Evolutionary conservation across 768 basidiomycete genomes (phyloP).

Genomic region (Tulasnella sp.): DNA sequence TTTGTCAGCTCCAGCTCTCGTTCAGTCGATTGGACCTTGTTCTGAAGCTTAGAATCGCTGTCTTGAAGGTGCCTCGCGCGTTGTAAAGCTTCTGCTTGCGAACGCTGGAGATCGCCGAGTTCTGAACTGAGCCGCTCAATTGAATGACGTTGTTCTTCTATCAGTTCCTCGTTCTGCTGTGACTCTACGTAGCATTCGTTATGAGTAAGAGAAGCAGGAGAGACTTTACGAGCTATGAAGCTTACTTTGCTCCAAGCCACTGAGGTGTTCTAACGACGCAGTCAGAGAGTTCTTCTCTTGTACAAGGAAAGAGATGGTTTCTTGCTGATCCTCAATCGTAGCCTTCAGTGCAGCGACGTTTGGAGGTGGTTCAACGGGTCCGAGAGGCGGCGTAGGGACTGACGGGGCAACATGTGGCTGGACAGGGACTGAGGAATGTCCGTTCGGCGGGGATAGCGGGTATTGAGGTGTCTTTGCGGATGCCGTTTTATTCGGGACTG

Average conservation of each 20-base stretch:
- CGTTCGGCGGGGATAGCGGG: conserved; percentile 3
- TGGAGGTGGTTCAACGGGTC: neutral
- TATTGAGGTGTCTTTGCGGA: conserved; percentile 19
- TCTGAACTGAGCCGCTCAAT: conserved; percentile 28
- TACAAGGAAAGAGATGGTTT: conserved; percentile 67
- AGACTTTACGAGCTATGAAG: neutral
- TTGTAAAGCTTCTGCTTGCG: neutral
- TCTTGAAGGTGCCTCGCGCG: neutral
- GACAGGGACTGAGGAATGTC: neutral
- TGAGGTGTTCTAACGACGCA: conserved; percentile 42
- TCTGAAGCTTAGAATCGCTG: conserved; percentile 2
- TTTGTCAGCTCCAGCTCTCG: conserved; percentile 60
- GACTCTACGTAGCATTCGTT: neutral
- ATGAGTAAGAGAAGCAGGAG: neutral
- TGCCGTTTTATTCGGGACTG: conserved; percentile 21
- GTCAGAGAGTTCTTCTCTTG: conserved; percentile 54
- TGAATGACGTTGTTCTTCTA: conserved; percentile 43
- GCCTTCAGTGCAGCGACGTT: conserved; percentile 12
- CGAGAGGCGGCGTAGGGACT: neutral
- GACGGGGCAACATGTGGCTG: neutral
- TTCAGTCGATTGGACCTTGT: conserved; percentile 24
- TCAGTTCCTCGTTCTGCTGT: conserved; percentile 31
- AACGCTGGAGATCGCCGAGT: conserved; percentile 3
- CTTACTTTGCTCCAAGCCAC: conserved; percentile 51
- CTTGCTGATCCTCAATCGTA: conserved; percentile 34